Evolutionary conservation across 306 rosid species (phyloP).

Genomic region (Amphicarpaea edgeworthii): DNA sequence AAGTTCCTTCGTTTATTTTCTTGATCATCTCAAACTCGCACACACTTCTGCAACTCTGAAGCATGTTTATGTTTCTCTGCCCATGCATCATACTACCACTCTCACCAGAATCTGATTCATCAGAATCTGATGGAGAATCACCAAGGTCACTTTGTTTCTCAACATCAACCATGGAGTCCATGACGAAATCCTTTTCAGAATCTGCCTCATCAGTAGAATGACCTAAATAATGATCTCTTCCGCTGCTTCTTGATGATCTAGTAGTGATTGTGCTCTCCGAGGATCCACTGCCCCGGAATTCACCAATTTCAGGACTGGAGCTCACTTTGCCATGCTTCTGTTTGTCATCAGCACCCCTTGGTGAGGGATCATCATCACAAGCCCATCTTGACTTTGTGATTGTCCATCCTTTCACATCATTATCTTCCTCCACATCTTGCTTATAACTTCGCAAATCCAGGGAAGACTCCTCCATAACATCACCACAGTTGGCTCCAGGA

Average conservation of each 20-base stretch:
- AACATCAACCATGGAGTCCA: conserved; percentile 28
- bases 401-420: conserved; percentile 43
- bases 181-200: conserved; percentile 42
- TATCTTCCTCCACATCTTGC: conserved; percentile 47
- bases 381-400: conserved; percentile 86
- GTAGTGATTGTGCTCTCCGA: conserved; percentile 51
- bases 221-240: conserved; percentile 44
- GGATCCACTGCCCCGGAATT: conserved; percentile 47
- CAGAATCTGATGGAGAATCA: conserved; percentile 47
- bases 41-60: conserved; percentile 78
- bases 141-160: conserved; percentile 34
- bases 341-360: conserved; percentile 49
- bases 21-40: conserved; percentile 81
- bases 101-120: conserved; percentile 52
- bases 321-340: conserved; percentile 23
- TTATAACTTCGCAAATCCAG: conserved; percentile 27
- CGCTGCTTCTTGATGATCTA: conserved; percentile 54
- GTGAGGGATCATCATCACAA: conserved; percentile 59
- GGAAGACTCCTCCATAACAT: conserved; percentile 3
- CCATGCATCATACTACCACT: conserved; percentile 30
- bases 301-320: conserved; percentile 67
- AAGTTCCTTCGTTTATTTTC: conserved; percentile 94
- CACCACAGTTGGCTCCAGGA: neutral
- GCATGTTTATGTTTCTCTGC: conserved; percentile 67
- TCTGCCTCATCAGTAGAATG: conserved; percentile 42